Evolutionary conservation across 2,329 filamentous ascomycete species (phyloP), one percentile per base, ranked within the genome.

Genomic region (Byssothecium circinans): DNA sequence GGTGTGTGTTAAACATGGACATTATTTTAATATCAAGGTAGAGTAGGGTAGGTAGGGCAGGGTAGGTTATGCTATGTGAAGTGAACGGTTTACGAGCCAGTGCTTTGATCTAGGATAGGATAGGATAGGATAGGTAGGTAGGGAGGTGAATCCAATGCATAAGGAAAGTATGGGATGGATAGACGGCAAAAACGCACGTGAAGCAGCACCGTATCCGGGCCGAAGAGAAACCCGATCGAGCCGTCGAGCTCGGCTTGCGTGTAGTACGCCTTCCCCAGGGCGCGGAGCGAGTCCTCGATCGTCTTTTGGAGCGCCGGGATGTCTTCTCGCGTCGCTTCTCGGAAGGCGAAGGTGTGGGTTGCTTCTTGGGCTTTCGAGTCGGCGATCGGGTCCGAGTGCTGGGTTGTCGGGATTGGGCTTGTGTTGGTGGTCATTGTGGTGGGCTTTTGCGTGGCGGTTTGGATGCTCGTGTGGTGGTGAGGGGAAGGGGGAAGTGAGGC

Each of bases 181-280:
- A n/a, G n/a, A n/a, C n/a, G n/a, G n/a, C n/a, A n/a, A n/a, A n/a
- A 22, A 25, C 41, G 23, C 17, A 51, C 67, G 43, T 56, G 56
- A 25, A 70, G 64, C 3, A 70, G 54, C 8, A 70, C 54, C 14
- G 63, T 67, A 41, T 69, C 67, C 2, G 66, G 65, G 2, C 66
- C 67, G 46, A 70, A 70, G 2, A 70, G 57, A 37, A 56, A 69
- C 12, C 67, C 67, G 44, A 70, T 70, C 11, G 63, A 67, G 20
- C 65, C 67, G 22, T 69, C 66, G 8, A 70, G 61, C 42, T 69
- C 65, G 29, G 65, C 58, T 45, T 61, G 52, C 1, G 60, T 64
- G 40, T 70, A 70, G 34, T 64, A 58, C 0, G 47, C 53, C 38
- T 57, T 61, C 22, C 58, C 61, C 15, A 69, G 41, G 5, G 57